Conservation (phyloP, 176 grass and related monocot genomes). For the Elaeis guineensis region DNA sequence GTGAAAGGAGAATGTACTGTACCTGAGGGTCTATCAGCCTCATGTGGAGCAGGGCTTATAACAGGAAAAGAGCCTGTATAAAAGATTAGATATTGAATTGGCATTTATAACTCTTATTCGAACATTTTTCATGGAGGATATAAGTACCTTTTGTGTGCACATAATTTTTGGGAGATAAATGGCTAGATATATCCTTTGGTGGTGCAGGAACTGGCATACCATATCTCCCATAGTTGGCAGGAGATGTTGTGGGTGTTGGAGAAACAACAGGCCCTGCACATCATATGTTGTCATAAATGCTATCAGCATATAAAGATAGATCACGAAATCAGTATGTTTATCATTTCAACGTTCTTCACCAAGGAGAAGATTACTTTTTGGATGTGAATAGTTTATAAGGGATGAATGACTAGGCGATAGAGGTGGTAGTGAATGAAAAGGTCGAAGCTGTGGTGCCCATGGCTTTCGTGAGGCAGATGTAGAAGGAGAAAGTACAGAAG, state of each 20-base stretch:
- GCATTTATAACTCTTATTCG: neutral
- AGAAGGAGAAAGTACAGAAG: conserved; percentile 24
- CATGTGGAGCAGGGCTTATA: conserved; percentile 49
- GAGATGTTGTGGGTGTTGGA: conserved; percentile 20
- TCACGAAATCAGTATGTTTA: no score
- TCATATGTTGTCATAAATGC: conserved; percentile 1
- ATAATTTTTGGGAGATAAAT: conserved; percentile 34
- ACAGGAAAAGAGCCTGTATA: conserved; percentile 46
- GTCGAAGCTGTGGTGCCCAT: conserved; percentile 31
- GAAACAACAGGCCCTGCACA: conserved; percentile 26
- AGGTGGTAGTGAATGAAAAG: conserved; percentile 38
- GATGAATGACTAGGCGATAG: conserved; percentile 6
- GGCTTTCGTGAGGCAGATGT: conserved; percentile 27
- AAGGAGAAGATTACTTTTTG: no score
- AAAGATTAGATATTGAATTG: conserved; percentile 12
- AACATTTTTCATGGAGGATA: conserved; percentile 1
- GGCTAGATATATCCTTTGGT: conserved; percentile 29
- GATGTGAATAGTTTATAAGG: neutral
- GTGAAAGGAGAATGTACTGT: conserved; percentile 32
- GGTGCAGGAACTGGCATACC: conserved; percentile 33
- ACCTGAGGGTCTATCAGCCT: conserved; percentile 34
- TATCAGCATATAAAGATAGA: no score
- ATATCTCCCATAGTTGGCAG: conserved; percentile 31
- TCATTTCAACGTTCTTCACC: no score
- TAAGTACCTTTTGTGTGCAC: conserved; percentile 33